phyloP scores from a whole-genome alignment of 495 filamentous ascomycete genomes.

The Staphylotrichum longicolle region DNA sequence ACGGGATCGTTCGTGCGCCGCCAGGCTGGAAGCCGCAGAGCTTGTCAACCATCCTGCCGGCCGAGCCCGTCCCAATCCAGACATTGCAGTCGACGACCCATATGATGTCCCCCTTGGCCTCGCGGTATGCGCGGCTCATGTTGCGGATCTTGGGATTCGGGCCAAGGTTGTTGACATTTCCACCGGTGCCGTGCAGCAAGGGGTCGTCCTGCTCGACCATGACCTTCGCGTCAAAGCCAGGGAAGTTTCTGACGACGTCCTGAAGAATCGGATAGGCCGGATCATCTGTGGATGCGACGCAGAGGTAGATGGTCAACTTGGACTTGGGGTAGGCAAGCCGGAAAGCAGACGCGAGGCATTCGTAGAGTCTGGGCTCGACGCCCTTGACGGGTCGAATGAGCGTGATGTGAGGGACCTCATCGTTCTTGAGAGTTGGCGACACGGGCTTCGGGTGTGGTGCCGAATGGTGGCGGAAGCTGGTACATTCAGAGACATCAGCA shows the following conservation, averaged over 20 bases:
- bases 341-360: slow-evolving; percentile 90
- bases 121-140: slow-evolving; percentile 91
- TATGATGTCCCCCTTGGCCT: slow-evolving; percentile 84
- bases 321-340: slow-evolving; percentile 73
- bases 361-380: slow-evolving; percentile 83
- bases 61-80: slow-evolving; percentile 78
- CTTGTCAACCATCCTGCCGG: slow-evolving; percentile 81
- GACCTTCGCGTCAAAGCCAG: slow-evolving; percentile 67
- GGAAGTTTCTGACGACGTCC: slow-evolving; percentile 67
- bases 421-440: slow-evolving; percentile 42
- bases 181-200: slow-evolving; percentile 54
- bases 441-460: slow-evolving; percentile 42
- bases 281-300: slow-evolving; percentile 73
- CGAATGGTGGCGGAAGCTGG: slow-evolving; percentile 52
- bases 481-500: slow-evolving; percentile 19
- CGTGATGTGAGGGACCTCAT: slow-evolving; percentile 75
- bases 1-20: slow-evolving; percentile 51
- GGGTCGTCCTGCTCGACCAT: slow-evolving; percentile 89
- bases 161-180: slow-evolving; percentile 62
- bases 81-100: slow-evolving; percentile 98
- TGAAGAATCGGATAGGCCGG: slow-evolving; percentile 74
- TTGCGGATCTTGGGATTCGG: slow-evolving; percentile 99
- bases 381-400: slow-evolving; percentile 93
- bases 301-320: slow-evolving; percentile 80
- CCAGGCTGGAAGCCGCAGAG: slow-evolving; percentile 63